Base-by-base conservation (phyloP, 2,329 filamentous ascomycete species). In the Neofusicoccum ribis region DNA sequence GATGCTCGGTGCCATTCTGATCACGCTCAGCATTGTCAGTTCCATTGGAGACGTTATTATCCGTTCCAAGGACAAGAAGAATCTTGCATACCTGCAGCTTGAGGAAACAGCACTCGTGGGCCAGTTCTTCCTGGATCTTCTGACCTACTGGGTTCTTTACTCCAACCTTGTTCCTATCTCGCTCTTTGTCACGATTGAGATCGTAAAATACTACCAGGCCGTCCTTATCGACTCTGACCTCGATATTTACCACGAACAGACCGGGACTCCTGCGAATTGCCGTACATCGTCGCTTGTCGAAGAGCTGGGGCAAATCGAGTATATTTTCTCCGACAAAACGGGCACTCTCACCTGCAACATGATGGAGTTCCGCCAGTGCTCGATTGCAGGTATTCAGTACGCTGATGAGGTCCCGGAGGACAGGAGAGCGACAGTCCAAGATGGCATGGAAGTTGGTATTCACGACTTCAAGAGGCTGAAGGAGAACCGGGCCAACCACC, bases 171-270 rank as follows among this genome's bases (percentile, higher is more conserved):
- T 99, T 52, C 95, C 95, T 39, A 97, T 99, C 72, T 98, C 94
- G 36, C 89, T 99, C 3, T 99, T 99, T 77, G 95, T 99, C 68
- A 99, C 95, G 0, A 89, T 99, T 61, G 95, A 99, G 79, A 86
- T 99, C 70, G 94, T 99, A 81, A 99, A 99, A 79, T 97, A 98
- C 76, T 97, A 91, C 83, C 93, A 97, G 70, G 95, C 92, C n/a
- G 95, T 95, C 72, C 86, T 99, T 68, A 99, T 99, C 78, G 96
- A 97, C 75, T 94, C 93, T 65, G 96, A 99, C 76, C 85, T 99
- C 65, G 95, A 99, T 75, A 99, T 99, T 71, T 99, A 99, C 80
- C 92, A 99, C 76, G 91, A 97, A 72, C 91, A 92, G 75, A 97
- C 90, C 0, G 93, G 99, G 72, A 99, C 94, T 0, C 93, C 95